Percentiles rank a stretch among this genome's conserved stretches.
Evolutionary conservation across 2,329 filamentous ascomycete genomes (phyloP).

Genomic region (Parastagonospora nodorum): DNA sequence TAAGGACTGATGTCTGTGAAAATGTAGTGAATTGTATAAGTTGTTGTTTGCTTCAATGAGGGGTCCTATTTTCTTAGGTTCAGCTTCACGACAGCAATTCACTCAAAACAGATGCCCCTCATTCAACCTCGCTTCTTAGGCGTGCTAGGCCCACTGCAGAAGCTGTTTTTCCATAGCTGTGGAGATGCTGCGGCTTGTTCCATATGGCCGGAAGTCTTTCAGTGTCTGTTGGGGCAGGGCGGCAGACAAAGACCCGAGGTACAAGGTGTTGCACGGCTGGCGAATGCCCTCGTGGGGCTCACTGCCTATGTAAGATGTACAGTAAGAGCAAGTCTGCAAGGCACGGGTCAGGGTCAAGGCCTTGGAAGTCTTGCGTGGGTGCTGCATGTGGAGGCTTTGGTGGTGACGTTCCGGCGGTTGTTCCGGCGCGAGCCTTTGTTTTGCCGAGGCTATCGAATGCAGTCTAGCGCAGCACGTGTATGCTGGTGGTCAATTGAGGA

Average conservation of each 20-base stretch:
- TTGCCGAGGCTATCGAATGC: no score
- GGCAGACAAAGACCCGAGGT: slow-evolving; percentile 5
- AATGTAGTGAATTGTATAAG: slow-evolving; percentile 4
- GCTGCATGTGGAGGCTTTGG: no score
- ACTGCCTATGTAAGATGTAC: no score
- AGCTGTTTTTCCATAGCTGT: slow-evolving; percentile 6
- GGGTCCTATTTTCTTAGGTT: no score
- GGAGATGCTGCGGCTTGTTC: slow-evolving; percentile 15
- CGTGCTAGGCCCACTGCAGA: slow-evolving; percentile 12
- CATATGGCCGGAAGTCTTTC: slow-evolving; percentile 17
- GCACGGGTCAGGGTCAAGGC: no score
- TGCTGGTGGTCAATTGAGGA: no score
- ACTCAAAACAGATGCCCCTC: neutral
- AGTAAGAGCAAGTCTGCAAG: no score
- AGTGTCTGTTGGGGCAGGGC: slow-evolving; percentile 3
- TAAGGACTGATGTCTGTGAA: slow-evolving; percentile 1
- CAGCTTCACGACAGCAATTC: neutral
- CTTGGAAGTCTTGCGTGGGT: no score
- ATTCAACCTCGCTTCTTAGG: neutral
- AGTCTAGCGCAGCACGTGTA: no score
- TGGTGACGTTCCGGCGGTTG: no score
- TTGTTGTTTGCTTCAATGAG: neutral
- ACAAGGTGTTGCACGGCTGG: neutral
- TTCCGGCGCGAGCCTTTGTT: no score
- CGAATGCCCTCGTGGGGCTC: no score